Conservation (phyloP, 768 basidiomycete genomes). For the Rhizopogon vinicolor region DNA sequence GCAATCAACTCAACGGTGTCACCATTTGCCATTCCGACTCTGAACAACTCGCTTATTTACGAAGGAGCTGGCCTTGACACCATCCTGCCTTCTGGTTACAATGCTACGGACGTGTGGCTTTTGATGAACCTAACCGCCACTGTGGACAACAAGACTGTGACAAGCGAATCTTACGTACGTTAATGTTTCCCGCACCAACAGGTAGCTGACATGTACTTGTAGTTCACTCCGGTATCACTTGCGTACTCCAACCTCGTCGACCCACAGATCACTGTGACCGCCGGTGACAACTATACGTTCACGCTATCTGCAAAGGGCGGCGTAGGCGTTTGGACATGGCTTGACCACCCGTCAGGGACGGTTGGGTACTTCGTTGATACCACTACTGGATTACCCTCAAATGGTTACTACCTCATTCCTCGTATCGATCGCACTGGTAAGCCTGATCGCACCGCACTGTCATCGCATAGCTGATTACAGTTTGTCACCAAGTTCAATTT, state of each 20-base stretch:
- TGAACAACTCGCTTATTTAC: slow-evolving; percentile 47
- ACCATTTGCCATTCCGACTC: slow-evolving; percentile 38
- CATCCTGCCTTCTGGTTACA: slow-evolving; percentile 40
- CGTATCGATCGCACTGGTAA: slow-evolving; percentile 48
- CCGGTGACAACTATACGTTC: slow-evolving; percentile 36
- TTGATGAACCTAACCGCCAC: slow-evolving; percentile 45
- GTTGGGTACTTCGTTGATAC: slow-evolving; percentile 48
- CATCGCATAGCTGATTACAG: not conserved
- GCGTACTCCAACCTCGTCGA: slow-evolving; percentile 43
- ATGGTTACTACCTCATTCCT: slow-evolving; percentile 54
- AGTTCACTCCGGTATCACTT: slow-evolving; percentile 52
- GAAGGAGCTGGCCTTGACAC: slow-evolving; percentile 34
- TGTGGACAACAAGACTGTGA: slow-evolving; percentile 35
- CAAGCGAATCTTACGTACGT: slow-evolving; percentile 50
- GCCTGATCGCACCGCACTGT: slow-evolving; percentile 6
- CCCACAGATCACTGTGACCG: slow-evolving; percentile 38
- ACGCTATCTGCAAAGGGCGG: slow-evolving; percentile 49
- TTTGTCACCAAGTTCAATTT: slow-evolving; percentile 34
- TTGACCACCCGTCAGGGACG: slow-evolving; percentile 53
- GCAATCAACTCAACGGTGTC: slow-evolving; percentile 32
- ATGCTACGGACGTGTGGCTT: slow-evolving; percentile 45
- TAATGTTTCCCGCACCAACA: not conserved
- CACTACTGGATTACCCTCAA: slow-evolving; percentile 35
- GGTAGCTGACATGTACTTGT: not conserved
- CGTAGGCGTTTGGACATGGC: slow-evolving; percentile 55